Conservation (phyloP, 257 asterid genomes). For the Forsythia suspensa region DNA sequence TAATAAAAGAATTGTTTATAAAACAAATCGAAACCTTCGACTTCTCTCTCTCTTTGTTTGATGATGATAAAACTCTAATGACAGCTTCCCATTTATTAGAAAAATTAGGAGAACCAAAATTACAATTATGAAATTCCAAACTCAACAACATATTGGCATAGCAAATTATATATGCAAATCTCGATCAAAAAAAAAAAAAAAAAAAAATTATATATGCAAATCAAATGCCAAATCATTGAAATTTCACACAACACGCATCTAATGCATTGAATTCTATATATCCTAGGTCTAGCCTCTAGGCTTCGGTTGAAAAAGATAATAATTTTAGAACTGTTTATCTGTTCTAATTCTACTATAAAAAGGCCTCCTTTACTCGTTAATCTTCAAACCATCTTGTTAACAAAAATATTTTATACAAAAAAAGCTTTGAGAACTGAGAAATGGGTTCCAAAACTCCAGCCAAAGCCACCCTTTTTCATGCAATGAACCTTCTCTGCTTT, state of each 20-base stretch:
- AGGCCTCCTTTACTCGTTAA: neutral
- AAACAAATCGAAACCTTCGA: no score
- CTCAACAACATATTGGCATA: no score
- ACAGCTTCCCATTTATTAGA: no score
- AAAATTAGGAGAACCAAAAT: no score
- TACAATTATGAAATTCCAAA: no score
- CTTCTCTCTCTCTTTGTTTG: no score
- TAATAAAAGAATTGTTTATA: no score
- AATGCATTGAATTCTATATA: neutral
- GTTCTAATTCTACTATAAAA: slow-evolving; percentile 11
- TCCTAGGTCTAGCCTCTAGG: no score
- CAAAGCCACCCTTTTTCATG: slow-evolving; percentile 13
- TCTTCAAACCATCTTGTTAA: neutral
- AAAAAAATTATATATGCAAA: no score
- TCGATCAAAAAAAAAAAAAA: no score
- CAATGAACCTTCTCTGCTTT: slow-evolving; percentile 25
- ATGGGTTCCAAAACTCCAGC: slow-evolving; percentile 22
- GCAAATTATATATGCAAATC: no score
- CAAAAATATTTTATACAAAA: neutral
- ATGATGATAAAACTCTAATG: no score
- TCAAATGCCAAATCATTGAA: neutral
- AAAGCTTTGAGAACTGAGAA: neutral
- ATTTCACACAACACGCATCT: slow-evolving; percentile 2
- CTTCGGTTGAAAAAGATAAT: neutral
- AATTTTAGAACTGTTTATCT: neutral